phyloP scores from a whole-genome alignment of 495 filamentous ascomycete species.

The Aspergillus indologenus region DNA sequence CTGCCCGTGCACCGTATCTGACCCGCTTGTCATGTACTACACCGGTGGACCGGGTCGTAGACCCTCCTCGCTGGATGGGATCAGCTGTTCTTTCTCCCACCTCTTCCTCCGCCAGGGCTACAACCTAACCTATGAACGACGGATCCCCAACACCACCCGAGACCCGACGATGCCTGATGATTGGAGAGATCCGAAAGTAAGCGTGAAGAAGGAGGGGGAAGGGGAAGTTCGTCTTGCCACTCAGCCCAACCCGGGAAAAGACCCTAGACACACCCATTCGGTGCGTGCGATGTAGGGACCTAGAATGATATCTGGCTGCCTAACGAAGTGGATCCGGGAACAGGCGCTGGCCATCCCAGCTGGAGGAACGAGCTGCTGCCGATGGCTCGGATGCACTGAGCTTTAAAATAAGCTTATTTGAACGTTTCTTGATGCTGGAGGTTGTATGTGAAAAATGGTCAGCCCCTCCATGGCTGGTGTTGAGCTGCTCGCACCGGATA shows the following conservation, averaged over 20 bases:
- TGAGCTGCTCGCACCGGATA: not conserved
- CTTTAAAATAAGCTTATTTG: conserved; percentile 26
- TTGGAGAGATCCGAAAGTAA: not conserved
- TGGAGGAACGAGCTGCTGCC: conserved; percentile 3
- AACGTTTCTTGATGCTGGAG: conserved; percentile 4
- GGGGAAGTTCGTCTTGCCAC: not conserved
- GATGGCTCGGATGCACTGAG: not conserved
- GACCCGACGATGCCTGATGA: not conserved
- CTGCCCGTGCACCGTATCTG: not conserved
- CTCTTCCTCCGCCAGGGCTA: not conserved
- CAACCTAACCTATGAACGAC: not conserved
- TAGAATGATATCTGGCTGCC: conserved; percentile 16
- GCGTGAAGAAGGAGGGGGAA: not conserved
- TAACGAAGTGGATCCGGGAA: conserved; percentile 18
- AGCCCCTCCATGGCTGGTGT: not conserved
- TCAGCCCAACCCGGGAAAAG: not conserved
- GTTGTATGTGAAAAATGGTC: not conserved
- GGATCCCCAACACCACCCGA: not conserved
- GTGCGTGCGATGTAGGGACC: not conserved
- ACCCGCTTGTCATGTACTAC: not conserved
- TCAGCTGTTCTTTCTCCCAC: not conserved
- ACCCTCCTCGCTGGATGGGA: not conserved
- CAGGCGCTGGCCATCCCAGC: conserved; percentile 4
- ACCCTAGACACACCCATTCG: not conserved
- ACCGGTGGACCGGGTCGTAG: not conserved